Conservation (phyloP, 331 rosid species). For the Spiraea crenata region DNA sequence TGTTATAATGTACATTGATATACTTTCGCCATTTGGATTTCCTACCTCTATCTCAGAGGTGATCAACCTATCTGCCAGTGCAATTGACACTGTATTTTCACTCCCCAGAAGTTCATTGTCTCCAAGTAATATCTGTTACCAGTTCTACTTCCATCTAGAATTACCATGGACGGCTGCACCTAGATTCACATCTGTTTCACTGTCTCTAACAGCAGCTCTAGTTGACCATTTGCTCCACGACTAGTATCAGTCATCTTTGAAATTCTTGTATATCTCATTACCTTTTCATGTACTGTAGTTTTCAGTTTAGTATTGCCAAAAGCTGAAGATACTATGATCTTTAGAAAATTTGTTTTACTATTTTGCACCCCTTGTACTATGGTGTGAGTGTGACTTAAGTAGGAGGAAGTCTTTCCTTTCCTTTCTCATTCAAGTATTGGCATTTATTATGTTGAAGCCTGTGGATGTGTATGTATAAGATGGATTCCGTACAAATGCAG, state of each 20-base stretch:
- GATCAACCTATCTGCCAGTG: neutral
- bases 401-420: constrained; percentile 10
- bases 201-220: no score
- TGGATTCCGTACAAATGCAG: constrained; percentile 45
- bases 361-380: neutral
- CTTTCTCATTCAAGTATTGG: constrained; percentile 17
- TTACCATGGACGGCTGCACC: no score
- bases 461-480: constrained; percentile 21
- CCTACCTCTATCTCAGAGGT: neutral
- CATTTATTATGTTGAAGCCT: constrained; percentile 19
- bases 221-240: no score
- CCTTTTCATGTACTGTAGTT: neutral
- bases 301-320: neutral
- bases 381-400: neutral
- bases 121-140: neutral
- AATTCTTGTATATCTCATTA: no score
- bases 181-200: no score
- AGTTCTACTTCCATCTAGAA: neutral
- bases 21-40: neutral
- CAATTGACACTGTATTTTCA: neutral
- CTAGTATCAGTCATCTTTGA: no score
- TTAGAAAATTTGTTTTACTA: neutral
- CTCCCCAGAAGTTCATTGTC: neutral
- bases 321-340: neutral
- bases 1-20: constrained; percentile 1